Evolutionary conservation across 192 early-diverging fungal genomes (phyloP).

Genomic region (Backusella morwellensis): DNA sequence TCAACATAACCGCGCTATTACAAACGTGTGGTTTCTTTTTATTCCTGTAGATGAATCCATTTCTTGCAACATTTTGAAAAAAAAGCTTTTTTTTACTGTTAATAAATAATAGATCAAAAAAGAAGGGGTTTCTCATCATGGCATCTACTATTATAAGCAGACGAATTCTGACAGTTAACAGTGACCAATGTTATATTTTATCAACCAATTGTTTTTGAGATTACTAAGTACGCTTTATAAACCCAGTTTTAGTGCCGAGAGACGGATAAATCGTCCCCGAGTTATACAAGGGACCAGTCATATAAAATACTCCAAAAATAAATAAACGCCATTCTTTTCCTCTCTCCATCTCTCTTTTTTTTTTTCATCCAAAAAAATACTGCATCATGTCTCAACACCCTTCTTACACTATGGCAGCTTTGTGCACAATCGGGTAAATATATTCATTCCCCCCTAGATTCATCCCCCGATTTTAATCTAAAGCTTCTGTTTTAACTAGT

Average conservation of each 20-base stretch:
- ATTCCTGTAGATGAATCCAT: neutral
- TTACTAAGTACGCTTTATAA: neutral
- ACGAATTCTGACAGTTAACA: neutral
- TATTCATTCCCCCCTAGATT: neutral
- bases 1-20: neutral
- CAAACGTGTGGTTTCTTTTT: neutral
- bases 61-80: neutral
- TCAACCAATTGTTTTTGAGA: neutral
- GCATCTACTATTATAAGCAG: neutral
- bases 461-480: neutral
- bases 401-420: constrained; percentile 33
- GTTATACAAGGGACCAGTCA: neutral
- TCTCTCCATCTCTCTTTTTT: neutral
- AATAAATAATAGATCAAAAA: too few species aligned
- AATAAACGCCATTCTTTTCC: neutral
- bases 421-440: constrained; percentile 28
- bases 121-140: too few species aligned
- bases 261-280: neutral
- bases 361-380: neutral
- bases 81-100: too few species aligned
- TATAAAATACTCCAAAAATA: neutral
- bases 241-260: neutral
- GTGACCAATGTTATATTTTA: neutral
- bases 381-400: constrained; percentile 32
- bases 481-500: constrained; percentile 7